Evolutionary conservation across 2,329 filamentous ascomycete genomes (phyloP).

Genomic region (Ophiocordyceps camponoti-floridani): DNA sequence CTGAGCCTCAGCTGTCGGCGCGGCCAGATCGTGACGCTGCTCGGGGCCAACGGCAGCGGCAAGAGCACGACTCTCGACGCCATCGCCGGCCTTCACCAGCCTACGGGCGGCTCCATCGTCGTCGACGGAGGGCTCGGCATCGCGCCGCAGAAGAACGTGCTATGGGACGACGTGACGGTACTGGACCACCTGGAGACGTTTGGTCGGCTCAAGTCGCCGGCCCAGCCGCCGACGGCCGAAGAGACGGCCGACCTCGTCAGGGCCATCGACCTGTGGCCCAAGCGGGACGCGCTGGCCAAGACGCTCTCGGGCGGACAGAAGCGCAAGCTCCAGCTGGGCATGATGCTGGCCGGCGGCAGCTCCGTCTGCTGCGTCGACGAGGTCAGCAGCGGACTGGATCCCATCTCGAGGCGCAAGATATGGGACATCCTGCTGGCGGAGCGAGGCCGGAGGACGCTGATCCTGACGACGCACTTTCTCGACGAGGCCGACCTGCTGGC

Average conservation of each 20-base stretch:
- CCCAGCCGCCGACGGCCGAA: conserved; percentile 32
- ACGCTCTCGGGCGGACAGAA: conserved; percentile 86
- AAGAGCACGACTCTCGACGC: conserved; percentile 83
- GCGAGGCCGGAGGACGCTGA: conserved; percentile 62
- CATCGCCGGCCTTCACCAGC: conserved; percentile 64
- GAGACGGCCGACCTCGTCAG: conserved; percentile 46
- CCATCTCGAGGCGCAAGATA: conserved; percentile 70
- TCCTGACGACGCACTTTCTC: conserved; percentile 83
- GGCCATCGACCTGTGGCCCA: conserved; percentile 58
- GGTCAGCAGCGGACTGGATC: conserved; percentile 76
- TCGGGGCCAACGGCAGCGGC: conserved; percentile 80
- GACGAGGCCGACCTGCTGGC: conserved; percentile 84
- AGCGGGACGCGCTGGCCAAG: conserved; percentile 51
- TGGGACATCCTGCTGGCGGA: conserved; percentile 88
- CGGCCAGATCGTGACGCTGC: conserved; percentile 70
- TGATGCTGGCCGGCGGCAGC: conserved; percentile 88
- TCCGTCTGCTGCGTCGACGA: conserved; percentile 83
- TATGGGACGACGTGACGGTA: conserved; percentile 80
- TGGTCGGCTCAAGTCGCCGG: conserved; percentile 58
- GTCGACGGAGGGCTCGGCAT: conserved; percentile 71
- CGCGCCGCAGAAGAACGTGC: conserved; percentile 83
- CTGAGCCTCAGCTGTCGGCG: conserved; percentile 53
- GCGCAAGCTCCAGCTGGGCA: conserved; percentile 76
- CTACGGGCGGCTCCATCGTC: conserved; percentile 59
- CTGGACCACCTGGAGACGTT: conserved; percentile 74